These are phyloP conservation scores for Zelopaecilomyces penicillatus DNA, from an alignment of 2,329 filamentous ascomycete species.

Conservation along the genomic window DNA sequence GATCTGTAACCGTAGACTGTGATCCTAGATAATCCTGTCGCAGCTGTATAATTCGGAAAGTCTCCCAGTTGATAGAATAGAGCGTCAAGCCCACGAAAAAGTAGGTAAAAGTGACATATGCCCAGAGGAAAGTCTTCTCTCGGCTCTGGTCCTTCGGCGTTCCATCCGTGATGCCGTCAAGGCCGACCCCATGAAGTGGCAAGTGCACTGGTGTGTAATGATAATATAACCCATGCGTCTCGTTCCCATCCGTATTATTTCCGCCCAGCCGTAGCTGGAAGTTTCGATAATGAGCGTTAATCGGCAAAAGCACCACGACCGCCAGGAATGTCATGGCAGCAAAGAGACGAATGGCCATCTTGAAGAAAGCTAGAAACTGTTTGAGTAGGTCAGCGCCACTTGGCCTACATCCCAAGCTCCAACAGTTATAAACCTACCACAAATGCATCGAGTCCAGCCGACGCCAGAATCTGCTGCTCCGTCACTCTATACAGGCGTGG, in stretches of 20 bases:
- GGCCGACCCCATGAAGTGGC: slow-evolving; percentile 9
- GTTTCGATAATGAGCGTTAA: slow-evolving; percentile 59
- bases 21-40: slow-evolving; percentile 87
- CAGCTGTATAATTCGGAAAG: slow-evolving; percentile 73
- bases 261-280: slow-evolving; percentile 5
- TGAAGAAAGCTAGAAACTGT: slow-evolving; percentile 88
- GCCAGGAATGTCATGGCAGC: slow-evolving; percentile 74
- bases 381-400: not conserved
- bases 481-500: slow-evolving; percentile 74
- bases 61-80: slow-evolving; percentile 76
- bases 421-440: slow-evolving; percentile 48
- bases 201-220: slow-evolving; percentile 10
- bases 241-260: slow-evolving; percentile 1
- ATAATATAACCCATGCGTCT: not conserved
- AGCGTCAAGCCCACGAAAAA: slow-evolving; percentile 77
- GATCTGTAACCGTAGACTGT: slow-evolving; percentile 91
- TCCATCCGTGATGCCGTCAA: slow-evolving; percentile 20
- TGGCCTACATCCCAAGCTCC: not conserved
- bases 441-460: slow-evolving; percentile 89
- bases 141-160: slow-evolving; percentile 26
- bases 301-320: slow-evolving; percentile 69
- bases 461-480: slow-evolving; percentile 81
- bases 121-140: slow-evolving; percentile 62
- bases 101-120: slow-evolving; percentile 91
- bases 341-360: slow-evolving; percentile 84